Conservation (phyloP, 768 basidiomycete genomes). For the Clathrus columnatus region DNA sequence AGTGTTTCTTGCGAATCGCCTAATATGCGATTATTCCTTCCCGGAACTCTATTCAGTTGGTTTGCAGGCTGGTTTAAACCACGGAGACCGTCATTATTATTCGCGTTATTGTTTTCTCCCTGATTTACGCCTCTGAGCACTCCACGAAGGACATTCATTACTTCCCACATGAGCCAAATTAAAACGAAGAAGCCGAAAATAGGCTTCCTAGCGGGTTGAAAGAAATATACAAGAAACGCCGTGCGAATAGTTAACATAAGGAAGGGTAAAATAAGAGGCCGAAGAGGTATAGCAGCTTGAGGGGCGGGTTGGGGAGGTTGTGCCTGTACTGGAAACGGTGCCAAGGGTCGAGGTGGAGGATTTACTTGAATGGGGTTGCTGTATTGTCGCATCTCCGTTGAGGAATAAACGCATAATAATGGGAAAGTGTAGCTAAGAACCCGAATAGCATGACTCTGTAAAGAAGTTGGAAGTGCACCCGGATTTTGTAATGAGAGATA, state of each 20-base stretch:
- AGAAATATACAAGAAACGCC: slow-evolving; percentile 62
- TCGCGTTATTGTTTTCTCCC: slow-evolving; percentile 24
- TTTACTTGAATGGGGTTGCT: slow-evolving; percentile 2
- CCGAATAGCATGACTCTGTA: slow-evolving; percentile 55
- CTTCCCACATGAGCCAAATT: slow-evolving; percentile 67
- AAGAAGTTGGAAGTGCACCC: slow-evolving; percentile 40
- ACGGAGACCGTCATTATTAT: slow-evolving; percentile 17
- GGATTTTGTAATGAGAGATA: slow-evolving; percentile 46
- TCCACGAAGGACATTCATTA: slow-evolving; percentile 58
- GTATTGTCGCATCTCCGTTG: slow-evolving; percentile 5
- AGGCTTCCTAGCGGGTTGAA: slow-evolving; percentile 66
- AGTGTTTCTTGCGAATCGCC: slow-evolving; percentile 26
- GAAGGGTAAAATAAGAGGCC: slow-evolving; percentile 59
- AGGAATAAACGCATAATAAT: slow-evolving; percentile 19
- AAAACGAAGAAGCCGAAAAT: slow-evolving; percentile 57
- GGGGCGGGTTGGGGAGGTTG: slow-evolving; percentile 3
- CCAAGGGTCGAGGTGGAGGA: slow-evolving; percentile 23
- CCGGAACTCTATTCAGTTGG: background rate
- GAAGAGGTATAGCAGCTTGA: slow-evolving; percentile 41
- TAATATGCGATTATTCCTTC: slow-evolving; percentile 3
- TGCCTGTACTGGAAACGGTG: background rate
- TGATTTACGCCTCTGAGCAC: slow-evolving; percentile 26
- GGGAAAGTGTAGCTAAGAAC: slow-evolving; percentile 53
- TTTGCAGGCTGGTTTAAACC: slow-evolving; percentile 1
- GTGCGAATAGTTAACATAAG: slow-evolving; percentile 63